Conservation (phyloP, 768 basidiomycete species). For the Amanita fuliginea region DNA sequence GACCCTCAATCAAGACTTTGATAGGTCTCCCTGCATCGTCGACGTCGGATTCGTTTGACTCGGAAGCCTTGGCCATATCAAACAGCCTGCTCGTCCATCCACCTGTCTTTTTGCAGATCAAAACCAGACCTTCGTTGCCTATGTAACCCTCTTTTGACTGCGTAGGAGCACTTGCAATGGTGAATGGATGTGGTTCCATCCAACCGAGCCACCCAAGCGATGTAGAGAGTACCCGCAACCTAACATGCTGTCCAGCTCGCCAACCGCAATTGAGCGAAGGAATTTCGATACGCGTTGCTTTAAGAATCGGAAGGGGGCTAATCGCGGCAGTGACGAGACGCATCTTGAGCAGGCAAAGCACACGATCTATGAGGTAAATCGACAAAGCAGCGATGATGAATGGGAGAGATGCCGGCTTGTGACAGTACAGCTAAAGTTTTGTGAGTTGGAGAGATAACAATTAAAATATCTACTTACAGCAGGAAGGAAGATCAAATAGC, state of each 20-base stretch:
- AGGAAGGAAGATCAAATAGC: constrained; percentile 41
- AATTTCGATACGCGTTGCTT: constrained; percentile 52
- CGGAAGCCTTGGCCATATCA: constrained; percentile 17
- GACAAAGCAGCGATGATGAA: constrained; percentile 40
- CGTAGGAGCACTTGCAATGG: constrained; percentile 44
- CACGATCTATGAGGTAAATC: constrained; percentile 47
- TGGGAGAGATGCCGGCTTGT: constrained; percentile 38
- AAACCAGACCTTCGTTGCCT: constrained; percentile 37
- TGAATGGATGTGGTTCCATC: constrained; percentile 70
- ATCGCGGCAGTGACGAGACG: constrained; percentile 49
- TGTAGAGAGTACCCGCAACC: constrained; percentile 46
- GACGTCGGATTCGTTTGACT: constrained; percentile 8
- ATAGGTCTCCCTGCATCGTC: constrained; percentile 8
- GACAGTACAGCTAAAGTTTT: constrained; percentile 28
- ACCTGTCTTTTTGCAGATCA: constrained; percentile 39
- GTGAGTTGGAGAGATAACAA: constrained; percentile 1
- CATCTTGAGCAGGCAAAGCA: constrained; percentile 52
- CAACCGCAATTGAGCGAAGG: constrained; percentile 57
- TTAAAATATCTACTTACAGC: constrained; percentile 30
- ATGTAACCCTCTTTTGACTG: constrained; percentile 18
- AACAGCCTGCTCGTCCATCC: constrained; percentile 36
- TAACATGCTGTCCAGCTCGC: constrained; percentile 80
- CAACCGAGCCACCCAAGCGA: constrained; percentile 44
- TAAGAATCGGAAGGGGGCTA: constrained; percentile 47
- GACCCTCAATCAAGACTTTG: constrained; percentile 33